These are phyloP conservation scores for Phytopythium oedochilum DNA, from an alignment of 352 stramenopile genomes.

Conservation along the genomic window DNA sequence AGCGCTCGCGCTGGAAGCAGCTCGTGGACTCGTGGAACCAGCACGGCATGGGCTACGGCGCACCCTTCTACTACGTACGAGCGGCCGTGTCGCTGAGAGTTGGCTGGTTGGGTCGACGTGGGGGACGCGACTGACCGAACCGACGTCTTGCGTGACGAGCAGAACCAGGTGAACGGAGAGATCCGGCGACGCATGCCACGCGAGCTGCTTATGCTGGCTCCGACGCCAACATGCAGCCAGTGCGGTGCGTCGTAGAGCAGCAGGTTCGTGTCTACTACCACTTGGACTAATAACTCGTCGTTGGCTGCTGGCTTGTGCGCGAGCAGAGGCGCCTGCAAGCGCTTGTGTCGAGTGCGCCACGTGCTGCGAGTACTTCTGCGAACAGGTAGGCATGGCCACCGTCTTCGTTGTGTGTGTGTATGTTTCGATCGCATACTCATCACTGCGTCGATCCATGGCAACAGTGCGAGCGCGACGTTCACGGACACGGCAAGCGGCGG, in stretches of 20 bases:
- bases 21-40: conserved; percentile 84
- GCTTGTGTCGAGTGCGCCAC: conserved; percentile 83
- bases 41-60: conserved; percentile 54
- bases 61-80: conserved; percentile 91
- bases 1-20: conserved; percentile 88
- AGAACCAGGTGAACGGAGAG: conserved; percentile 90
- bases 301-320: too few relatives aligned
- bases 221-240: conserved; percentile 80
- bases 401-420: neutral
- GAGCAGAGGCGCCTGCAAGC: conserved; percentile 32
- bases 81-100: neutral
- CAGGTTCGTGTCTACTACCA: too few relatives aligned
- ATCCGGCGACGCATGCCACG: conserved; percentile 90
- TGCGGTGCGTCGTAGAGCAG: conserved; percentile 47
- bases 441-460: neutral
- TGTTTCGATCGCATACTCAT: neutral
- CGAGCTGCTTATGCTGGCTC: conserved; percentile 78
- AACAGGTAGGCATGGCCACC: conserved; percentile 23
- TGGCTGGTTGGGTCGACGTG: neutral
- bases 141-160: neutral
- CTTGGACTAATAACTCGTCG: too few relatives aligned
- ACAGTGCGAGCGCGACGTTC: conserved; percentile 81
- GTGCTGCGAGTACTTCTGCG: conserved; percentile 91
- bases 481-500: conserved; percentile 72
- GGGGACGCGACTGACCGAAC: neutral